A percentile compares a stretch with the other conserved stretches of the same genome.
These are phyloP conservation scores for Salpingoeca rosetta DNA, from an alignment of 78 protist genomes.

Conservation along the genomic window DNA sequence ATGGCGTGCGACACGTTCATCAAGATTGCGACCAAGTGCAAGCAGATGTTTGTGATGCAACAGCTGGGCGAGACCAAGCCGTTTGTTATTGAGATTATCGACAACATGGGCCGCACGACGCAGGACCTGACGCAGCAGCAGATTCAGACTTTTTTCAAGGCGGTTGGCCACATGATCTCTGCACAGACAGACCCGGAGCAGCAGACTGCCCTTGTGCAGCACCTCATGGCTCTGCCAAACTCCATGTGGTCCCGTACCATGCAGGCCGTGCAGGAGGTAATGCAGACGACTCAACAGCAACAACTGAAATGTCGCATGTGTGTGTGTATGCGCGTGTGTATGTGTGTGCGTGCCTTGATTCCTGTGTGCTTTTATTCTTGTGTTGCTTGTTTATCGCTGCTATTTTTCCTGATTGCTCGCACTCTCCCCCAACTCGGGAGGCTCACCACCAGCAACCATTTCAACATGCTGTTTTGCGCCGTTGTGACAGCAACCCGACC, in stretches of 20 bases:
- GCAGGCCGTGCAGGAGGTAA: slow-evolving; percentile 18
- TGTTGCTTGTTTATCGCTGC: not conserved
- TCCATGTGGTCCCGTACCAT: slow-evolving; percentile 57
- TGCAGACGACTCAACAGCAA: slow-evolving; percentile 10
- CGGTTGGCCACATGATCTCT: slow-evolving; percentile 83
- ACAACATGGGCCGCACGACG: slow-evolving; percentile 35
- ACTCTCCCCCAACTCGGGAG: slow-evolving; percentile 40
- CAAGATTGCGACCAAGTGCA: slow-evolving; percentile 91
- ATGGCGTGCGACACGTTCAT: slow-evolving; percentile 99
- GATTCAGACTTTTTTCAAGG: slow-evolving; percentile 86
- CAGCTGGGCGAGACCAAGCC: slow-evolving; percentile 69
- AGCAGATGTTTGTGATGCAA: slow-evolving; percentile 63
- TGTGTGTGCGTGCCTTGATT: too few species aligned
- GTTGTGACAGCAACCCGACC: slow-evolving; percentile 27
- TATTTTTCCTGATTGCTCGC: slow-evolving; percentile 20
- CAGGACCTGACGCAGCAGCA: slow-evolving; percentile 72
- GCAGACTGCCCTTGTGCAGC: slow-evolving; percentile 47
- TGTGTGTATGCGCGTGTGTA: not conserved
- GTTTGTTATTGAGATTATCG: slow-evolving; percentile 79
- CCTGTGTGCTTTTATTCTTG: too few species aligned
- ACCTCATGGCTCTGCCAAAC: slow-evolving; percentile 80
- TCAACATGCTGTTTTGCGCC: slow-evolving; percentile 75
- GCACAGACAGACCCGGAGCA: slow-evolving; percentile 31
- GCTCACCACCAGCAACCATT: slow-evolving; percentile 70
- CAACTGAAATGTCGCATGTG: slow-evolving; percentile 58